A percentile compares a stretch with the other conserved stretches of the same genome.
Conservation (phyloP, 2,329 filamentous ascomycete genomes). For the Arthroderma sp. region DNA sequence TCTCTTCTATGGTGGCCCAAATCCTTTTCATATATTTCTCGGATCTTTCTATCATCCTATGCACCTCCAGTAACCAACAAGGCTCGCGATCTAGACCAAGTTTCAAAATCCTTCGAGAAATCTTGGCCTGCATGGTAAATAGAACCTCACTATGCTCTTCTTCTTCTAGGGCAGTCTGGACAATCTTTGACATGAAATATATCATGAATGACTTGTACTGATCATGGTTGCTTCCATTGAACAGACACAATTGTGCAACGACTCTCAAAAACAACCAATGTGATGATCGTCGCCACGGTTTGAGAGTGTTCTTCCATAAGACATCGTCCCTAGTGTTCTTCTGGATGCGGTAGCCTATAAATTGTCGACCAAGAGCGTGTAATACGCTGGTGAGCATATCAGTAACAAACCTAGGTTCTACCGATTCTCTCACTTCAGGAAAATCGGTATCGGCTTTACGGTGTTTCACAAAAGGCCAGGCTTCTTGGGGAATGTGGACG, state of each 20-base stretch:
- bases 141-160: conserved; percentile 16
- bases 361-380: conserved; percentile 24
- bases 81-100: conserved; percentile 12
- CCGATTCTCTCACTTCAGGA: conserved; percentile 35
- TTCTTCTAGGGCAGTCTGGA: conserved; percentile 15
- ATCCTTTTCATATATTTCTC: not conserved
- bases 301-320: conserved; percentile 22
- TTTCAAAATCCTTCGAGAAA: conserved; percentile 29
- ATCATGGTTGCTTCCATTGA: not conserved
- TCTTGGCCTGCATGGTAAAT: conserved; percentile 29
- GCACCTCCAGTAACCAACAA: not conserved
- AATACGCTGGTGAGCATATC: conserved; percentile 37
- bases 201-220: conserved; percentile 41
- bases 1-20: not conserved
- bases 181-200: conserved; percentile 29
- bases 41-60: not conserved
- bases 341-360: conserved; percentile 19
- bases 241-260: conserved; percentile 27
- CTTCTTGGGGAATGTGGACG: not conserved
- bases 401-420: conserved; percentile 37
- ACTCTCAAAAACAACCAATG: conserved; percentile 44
- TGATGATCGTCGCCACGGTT: conserved; percentile 40
- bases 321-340: conserved; percentile 44
- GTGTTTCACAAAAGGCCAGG: not conserved
- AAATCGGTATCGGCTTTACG: conserved; percentile 15